Evolutionary conservation across 768 basidiomycete species (phyloP).

Genomic region (Lactifluus rugatus): DNA sequence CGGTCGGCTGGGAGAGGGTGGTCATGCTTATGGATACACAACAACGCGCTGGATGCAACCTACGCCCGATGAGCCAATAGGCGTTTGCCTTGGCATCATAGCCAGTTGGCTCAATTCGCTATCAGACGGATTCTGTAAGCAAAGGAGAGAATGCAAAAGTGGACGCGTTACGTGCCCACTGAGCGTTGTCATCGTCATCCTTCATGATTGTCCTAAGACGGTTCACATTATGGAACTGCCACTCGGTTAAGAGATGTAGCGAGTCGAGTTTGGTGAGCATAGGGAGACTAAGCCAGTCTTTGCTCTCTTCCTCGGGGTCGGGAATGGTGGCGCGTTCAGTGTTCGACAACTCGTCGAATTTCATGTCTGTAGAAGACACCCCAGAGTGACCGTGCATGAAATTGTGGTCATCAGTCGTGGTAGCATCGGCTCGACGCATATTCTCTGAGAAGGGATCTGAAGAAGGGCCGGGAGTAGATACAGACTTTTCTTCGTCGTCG

Average conservation of each 20-base stretch:
- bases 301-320: constrained; percentile 31
- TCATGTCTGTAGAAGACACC: background rate
- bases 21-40: background rate
- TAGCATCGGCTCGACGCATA: background rate
- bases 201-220: constrained; percentile 66
- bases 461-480: constrained; percentile 3
- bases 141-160: background rate
- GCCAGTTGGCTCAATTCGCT: constrained; percentile 83
- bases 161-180: constrained; percentile 51
- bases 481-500: constrained; percentile 18
- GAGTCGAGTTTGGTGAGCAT: constrained; percentile 68
- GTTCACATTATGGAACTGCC: constrained; percentile 77
- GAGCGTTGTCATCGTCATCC: constrained; percentile 63
- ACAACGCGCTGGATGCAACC: constrained; percentile 20
- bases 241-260: constrained; percentile 64
- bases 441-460: background rate
- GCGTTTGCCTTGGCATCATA: constrained; percentile 71
- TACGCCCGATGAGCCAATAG: constrained; percentile 81
- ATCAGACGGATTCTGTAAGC: constrained; percentile 1
- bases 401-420: background rate
- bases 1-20: constrained; percentile 51
- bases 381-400: background rate
- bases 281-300: constrained; percentile 62
- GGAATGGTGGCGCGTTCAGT: constrained; percentile 6
- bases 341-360: constrained; percentile 1